A percentile compares a stretch with the other conserved stretches of the same genome.
phyloP scores from a whole-genome alignment of 1,284 basidiomycete species.

The Phaffia rhodozyma region DNA sequence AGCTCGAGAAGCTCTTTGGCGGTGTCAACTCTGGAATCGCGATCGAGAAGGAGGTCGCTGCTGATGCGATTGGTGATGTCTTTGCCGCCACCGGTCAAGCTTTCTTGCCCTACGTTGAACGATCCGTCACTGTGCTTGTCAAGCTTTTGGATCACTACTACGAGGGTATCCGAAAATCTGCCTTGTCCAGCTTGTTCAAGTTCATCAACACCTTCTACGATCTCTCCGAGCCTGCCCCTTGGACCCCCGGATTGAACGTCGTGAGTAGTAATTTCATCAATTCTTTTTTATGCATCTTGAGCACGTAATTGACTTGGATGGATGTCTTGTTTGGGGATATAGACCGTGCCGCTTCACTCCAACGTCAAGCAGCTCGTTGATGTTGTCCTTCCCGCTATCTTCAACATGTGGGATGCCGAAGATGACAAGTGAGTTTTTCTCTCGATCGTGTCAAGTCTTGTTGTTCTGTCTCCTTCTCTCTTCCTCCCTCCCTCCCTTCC shows the following conservation, averaged over 20 bases:
- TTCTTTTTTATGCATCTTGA: conserved; percentile 5
- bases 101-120: conserved; percentile 82
- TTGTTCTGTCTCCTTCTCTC: conserved; percentile 3
- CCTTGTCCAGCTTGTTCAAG: conserved; percentile 77
- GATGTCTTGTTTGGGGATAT: not conserved
- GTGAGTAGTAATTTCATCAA: conserved; percentile 36
- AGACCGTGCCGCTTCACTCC: conserved; percentile 49
- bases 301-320: conserved; percentile 20
- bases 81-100: conserved; percentile 70
- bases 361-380: conserved; percentile 73
- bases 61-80: conserved; percentile 86
- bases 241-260: conserved; percentile 59
- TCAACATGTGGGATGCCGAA: conserved; percentile 87
- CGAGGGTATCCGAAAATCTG: conserved; percentile 93
- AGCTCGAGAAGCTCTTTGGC: conserved; percentile 53
- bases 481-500: conserved; percentile 3
- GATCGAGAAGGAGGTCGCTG: conserved; percentile 98
- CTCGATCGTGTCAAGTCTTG: conserved; percentile 5
- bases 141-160: conserved; percentile 85
- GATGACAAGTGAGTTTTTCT: conserved; percentile 81
- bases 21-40: conserved; percentile 88
- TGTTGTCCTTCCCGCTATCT: conserved; percentile 59
- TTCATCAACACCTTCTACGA: conserved; percentile 89
- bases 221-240: conserved; percentile 66
- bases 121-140: conserved; percentile 67